Base-by-base conservation (phyloP, 495 filamentous ascomycete genomes). In the Podospora pseudoanserina region DNA sequence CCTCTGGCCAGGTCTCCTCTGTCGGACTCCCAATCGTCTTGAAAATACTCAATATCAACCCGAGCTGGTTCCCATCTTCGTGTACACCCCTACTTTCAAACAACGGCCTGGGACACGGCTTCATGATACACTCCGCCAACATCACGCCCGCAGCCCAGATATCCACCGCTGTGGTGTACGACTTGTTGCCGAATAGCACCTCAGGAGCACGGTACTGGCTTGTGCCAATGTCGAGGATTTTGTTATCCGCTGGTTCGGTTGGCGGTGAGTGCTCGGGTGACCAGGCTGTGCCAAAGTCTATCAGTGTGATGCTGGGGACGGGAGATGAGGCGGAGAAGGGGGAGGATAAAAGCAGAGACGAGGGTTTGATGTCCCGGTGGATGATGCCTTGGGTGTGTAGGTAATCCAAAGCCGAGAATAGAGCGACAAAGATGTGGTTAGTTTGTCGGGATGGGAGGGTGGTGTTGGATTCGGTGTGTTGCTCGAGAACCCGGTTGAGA, bases 241-340 rank as follows among this genome's bases (percentile, higher is more conserved):
- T 98, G 63, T 84, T 69, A 63, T 85, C 77, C 9, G 81, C 69
- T 9, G 88, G 86, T 75, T 98, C 93, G 18, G 86, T 84, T 2
- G 78, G 74, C 2, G 81, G 65, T 34, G 89, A 89, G 11, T 81
- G 62, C 2, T 79, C 75, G 9, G 89, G 86, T 67, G 89, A 86
- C 91, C 91, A 97, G 7, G 94, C 87, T 53, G 94, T 94, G 23
- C 95, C 95, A 80, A 99, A 98, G 78, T 99, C 95, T 18, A 90
- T 87, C 20, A 99, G 81, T 62, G 88, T 89, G 4, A 91, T 91
- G 1, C 90, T 88, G 1, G 91, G 90, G n/a, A 82, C 75, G 1
- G 84, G 79, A 1, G 87, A 86, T 53, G 85, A 77, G 1, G 90
- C 88, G 2, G 91, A 90, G n/a, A 82, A 76, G 0, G 84, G 79